Evolutionary conservation across 352 stramenopile species (phyloP).

Genomic region (Phytopythium ostracodes): DNA sequence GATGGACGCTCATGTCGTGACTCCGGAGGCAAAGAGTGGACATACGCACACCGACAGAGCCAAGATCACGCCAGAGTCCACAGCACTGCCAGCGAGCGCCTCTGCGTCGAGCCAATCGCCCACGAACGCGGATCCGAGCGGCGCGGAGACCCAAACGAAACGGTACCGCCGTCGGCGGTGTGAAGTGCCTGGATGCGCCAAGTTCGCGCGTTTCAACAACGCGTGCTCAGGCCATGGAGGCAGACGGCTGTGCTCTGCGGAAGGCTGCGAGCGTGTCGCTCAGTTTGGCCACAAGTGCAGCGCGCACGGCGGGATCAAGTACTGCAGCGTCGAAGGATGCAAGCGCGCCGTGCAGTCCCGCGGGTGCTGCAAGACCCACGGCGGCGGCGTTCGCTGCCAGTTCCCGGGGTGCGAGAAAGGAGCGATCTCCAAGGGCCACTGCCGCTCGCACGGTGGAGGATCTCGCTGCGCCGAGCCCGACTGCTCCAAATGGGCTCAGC

Average conservation of each 20-base stretch:
- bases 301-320: constrained; percentile 70
- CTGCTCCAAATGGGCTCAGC: constrained; percentile 76
- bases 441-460: constrained; percentile 76
- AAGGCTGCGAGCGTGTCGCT: constrained; percentile 61
- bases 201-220: constrained; percentile 82
- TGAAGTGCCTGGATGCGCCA: constrained; percentile 57
- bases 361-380: constrained; percentile 85
- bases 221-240: constrained; percentile 69
- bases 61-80: not conserved
- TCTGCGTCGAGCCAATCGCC: not conserved
- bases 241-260: constrained; percentile 62
- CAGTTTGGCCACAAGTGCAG: constrained; percentile 85
- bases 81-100: not conserved
- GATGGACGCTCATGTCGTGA: not conserved
- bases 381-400: constrained; percentile 81
- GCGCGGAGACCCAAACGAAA: constrained; percentile 24
- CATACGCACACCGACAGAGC: not conserved
- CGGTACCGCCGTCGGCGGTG: constrained; percentile 62
- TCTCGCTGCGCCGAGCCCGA: constrained; percentile 62
- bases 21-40: not conserved
- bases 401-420: constrained; percentile 73
- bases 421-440: constrained; percentile 83
- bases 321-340: constrained; percentile 67
- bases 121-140: not conserved
- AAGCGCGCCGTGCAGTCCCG: constrained; percentile 75